These are phyloP conservation scores for Lycium ferocissimum DNA, from an alignment of 257 asterid species.

Conservation along the genomic window DNA sequence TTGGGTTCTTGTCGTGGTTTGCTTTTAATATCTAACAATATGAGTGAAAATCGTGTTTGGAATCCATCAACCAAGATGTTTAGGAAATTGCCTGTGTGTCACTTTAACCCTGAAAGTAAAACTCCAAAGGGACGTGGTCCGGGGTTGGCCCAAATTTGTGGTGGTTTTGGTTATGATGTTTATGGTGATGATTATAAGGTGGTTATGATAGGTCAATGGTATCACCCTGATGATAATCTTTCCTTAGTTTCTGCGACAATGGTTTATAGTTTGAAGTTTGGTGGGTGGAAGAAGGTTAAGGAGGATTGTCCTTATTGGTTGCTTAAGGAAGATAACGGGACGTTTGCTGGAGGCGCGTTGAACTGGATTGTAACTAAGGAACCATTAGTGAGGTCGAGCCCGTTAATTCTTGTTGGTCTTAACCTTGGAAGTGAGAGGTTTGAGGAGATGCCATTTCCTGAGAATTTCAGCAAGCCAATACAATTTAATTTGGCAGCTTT, in stretches of 20 bases:
- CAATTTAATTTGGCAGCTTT: conserved; percentile 51
- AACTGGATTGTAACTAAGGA: conserved; percentile 48
- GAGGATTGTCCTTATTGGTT: conserved; percentile 49
- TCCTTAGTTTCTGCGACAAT: conserved; percentile 44
- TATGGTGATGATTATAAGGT: conserved; percentile 64
- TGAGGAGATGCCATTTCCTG: conserved; percentile 40
- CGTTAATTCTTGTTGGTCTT: conserved; percentile 53
- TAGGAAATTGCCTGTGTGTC: conserved; percentile 42
- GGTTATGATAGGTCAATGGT: conserved; percentile 43
- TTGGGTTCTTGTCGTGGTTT: conserved; percentile 42
- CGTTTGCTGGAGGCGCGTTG: conserved; percentile 52
- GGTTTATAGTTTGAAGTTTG: conserved; percentile 56
- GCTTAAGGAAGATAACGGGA: conserved; percentile 55
- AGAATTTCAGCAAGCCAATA: conserved; percentile 4
- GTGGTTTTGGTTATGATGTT: conserved; percentile 39
- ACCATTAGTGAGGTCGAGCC: background rate
- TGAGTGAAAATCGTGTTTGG: conserved; percentile 47
- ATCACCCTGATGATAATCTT: conserved; percentile 34
- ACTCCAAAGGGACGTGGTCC: background rate
- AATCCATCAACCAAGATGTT: conserved; percentile 55
- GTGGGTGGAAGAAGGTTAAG: conserved; percentile 56
- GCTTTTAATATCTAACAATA: conserved; percentile 29
- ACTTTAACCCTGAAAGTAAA: background rate
- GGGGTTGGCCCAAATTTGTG: background rate
- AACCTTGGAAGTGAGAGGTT: conserved; percentile 55